Percentiles rank a stretch among this genome's conserved stretches.
phyloP scores from a whole-genome alignment of 371 early-diverging fungal species.

The Saksenaea oblongispora region DNA sequence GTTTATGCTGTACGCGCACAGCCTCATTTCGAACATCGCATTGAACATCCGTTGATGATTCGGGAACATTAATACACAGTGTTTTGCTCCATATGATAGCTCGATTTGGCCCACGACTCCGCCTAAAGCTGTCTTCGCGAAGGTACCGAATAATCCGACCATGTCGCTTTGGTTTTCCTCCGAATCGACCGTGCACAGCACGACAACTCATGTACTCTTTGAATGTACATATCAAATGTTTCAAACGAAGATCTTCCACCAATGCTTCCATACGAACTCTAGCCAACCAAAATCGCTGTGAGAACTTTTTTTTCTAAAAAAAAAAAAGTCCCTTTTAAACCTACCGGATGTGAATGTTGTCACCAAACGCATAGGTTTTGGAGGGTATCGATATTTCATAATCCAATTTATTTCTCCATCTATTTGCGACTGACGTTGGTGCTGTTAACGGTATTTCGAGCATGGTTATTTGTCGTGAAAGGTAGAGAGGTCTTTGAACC shows the following conservation, averaged over 20 bases:
- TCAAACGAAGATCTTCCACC: neutral
- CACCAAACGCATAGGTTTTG: conserved; percentile 27
- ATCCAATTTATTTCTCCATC: conserved; percentile 25
- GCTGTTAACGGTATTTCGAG: conserved; percentile 9
- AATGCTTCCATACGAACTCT: neutral
- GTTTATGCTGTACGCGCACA: conserved; percentile 26
- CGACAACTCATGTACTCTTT: conserved; percentile 21
- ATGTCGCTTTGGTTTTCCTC: neutral
- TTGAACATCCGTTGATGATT: conserved; percentile 3
- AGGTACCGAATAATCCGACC: conserved; percentile 9
- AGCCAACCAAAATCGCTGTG: neutral
- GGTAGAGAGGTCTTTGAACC: conserved; percentile 16
- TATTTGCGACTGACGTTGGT: conserved; percentile 8
- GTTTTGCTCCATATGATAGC: conserved; percentile 7
- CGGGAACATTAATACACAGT: neutral
- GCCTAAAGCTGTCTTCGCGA: conserved; percentile 10
- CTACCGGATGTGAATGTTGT: conserved; percentile 21
- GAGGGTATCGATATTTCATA: conserved; percentile 36
- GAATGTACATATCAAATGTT: neutral
- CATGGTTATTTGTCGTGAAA: conserved; percentile 23
- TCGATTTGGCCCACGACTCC: neutral
- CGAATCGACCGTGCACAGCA: conserved; percentile 5
- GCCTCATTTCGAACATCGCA: conserved; percentile 34
- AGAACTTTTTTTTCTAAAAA: conserved; percentile 3
- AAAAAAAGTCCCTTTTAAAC: conserved; percentile 11